phyloP scores from a whole-genome alignment of 768 basidiomycete species.

The Lactifluus rugatus region DNA sequence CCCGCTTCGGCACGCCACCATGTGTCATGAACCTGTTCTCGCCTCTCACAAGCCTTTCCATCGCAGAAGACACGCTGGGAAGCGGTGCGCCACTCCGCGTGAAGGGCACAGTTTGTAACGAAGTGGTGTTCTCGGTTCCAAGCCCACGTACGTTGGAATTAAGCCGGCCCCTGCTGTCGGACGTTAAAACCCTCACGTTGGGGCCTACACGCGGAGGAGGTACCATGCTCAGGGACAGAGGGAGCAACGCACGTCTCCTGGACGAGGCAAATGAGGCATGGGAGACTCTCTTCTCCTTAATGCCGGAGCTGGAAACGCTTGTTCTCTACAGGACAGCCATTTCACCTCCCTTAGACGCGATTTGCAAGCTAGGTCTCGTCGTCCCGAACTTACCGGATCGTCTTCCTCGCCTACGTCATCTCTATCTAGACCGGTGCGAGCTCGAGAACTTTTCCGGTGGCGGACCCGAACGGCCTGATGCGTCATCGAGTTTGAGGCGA shows the following conservation, averaged over 20 bases:
- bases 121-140: neutral
- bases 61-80: neutral
- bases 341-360: neutral
- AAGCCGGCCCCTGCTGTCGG: neutral
- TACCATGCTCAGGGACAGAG: neutral
- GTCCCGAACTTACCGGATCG: constrained; percentile 7
- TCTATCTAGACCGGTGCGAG: neutral
- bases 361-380: neutral
- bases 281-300: neutral
- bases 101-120: neutral
- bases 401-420: neutral
- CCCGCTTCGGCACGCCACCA: neutral
- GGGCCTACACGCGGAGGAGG: neutral
- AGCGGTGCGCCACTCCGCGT: neutral
- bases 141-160: neutral
- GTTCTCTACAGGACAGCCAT: neutral
- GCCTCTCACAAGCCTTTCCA: neutral
- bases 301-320: neutral
- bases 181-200: neutral
- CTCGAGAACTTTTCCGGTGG: neutral
- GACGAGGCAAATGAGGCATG: neutral
- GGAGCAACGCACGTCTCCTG: neutral
- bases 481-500: neutral
- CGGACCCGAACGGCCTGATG: neutral
- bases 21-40: neutral